Evolutionary conservation across 495 filamentous ascomycete genomes (phyloP).

Genomic region (Pseudoneurospora amorphoporcata): DNA sequence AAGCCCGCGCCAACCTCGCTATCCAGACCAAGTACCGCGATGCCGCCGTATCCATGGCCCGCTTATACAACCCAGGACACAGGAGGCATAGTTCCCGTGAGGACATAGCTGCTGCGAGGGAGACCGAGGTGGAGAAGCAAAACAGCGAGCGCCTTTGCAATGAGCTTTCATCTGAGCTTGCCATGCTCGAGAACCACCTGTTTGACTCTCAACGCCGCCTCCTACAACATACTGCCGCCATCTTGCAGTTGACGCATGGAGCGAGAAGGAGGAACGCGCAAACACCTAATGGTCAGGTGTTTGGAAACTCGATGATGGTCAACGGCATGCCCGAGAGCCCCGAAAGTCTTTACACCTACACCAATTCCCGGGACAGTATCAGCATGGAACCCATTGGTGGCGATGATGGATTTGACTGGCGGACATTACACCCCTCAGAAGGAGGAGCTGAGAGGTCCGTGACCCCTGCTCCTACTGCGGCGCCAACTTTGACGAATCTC

Average conservation of each 20-base stretch:
- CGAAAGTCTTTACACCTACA: slow-evolving; percentile 55
- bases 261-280: slow-evolving; percentile 28
- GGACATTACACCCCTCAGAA: neutral
- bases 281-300: slow-evolving; percentile 12
- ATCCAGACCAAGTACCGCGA: slow-evolving; percentile 90
- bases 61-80: slow-evolving; percentile 54
- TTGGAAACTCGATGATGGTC: slow-evolving; percentile 14
- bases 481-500: slow-evolving; percentile 9
- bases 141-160: slow-evolving; percentile 74
- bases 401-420: slow-evolving; percentile 52
- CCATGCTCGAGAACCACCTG: slow-evolving; percentile 59
- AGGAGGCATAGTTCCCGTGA: slow-evolving; percentile 28
- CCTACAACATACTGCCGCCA: slow-evolving; percentile 84
- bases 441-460: slow-evolving; percentile 50
- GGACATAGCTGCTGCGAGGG: slow-evolving; percentile 30
- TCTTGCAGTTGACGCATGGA: slow-evolving; percentile 75
- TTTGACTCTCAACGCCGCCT: slow-evolving; percentile 62
- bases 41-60: slow-evolving; percentile 74
- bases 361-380: slow-evolving; percentile 41
- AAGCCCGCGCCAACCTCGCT: slow-evolving; percentile 68
- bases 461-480: slow-evolving; percentile 1
- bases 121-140: slow-evolving; percentile 64
- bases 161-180: slow-evolving; percentile 70
- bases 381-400: slow-evolving; percentile 36
- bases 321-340: slow-evolving; percentile 53